These are phyloP conservation scores for Ailanthus altissimus DNA, from an alignment of 345 rosid genomes.

Conservation along the genomic window DNA sequence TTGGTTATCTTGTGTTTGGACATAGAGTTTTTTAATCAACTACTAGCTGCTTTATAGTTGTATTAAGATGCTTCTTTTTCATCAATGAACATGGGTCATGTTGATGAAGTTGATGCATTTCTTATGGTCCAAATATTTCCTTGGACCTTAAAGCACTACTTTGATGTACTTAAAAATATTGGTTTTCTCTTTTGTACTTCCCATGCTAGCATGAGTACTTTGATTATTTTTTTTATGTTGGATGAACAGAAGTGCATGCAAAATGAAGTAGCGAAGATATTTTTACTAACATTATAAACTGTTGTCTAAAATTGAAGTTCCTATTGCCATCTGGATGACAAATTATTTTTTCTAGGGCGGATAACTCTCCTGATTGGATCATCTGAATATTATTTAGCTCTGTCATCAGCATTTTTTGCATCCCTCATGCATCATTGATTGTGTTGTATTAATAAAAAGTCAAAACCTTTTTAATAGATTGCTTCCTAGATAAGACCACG, in stretches of 20 bases:
- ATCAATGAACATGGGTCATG: background rate
- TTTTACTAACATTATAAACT: background rate
- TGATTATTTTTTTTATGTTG: background rate
- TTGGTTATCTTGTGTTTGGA: background rate
- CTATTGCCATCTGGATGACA: background rate
- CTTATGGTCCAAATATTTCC: background rate
- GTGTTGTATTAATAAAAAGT: too few relatives aligned
- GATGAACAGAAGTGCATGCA: background rate
- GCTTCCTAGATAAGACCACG: background rate
- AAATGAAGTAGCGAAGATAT: background rate
- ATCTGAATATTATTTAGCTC: background rate
- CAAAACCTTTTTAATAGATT: background rate
- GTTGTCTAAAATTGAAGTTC: background rate
- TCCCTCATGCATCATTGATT: too few relatives aligned
- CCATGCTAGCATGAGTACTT: background rate
- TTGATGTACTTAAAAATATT: background rate
- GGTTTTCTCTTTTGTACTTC: background rate
- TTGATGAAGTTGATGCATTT: background rate
- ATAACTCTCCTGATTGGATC: background rate
- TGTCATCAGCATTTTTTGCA: background rate
- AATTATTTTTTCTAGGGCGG: background rate
- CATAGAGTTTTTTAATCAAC: background rate
- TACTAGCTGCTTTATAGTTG: background rate
- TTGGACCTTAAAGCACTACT: background rate
- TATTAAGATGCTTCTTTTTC: background rate